These are phyloP conservation scores for Camelina hispida DNA, from an alignment of 345 rosid genomes.

Conservation along the genomic window DNA sequence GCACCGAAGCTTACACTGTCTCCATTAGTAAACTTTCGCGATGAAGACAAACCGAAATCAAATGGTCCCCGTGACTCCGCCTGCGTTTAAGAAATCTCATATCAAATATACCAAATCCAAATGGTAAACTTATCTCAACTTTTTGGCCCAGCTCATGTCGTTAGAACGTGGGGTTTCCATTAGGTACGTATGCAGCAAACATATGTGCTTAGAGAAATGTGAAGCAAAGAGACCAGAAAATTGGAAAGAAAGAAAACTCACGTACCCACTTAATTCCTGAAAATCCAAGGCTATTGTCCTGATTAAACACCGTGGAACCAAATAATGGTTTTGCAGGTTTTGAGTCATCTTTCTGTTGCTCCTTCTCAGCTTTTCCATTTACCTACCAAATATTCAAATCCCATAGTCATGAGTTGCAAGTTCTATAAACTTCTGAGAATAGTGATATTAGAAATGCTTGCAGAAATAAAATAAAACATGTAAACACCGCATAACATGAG, in stretches of 20 bases:
- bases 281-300: conserved; percentile 87
- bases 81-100: conserved; percentile 50
- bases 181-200: not conserved
- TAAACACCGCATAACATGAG: not conserved
- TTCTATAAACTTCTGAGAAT: conserved; percentile 2
- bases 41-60: conserved; percentile 73
- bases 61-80: conserved; percentile 84
- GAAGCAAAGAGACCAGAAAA: not conserved
- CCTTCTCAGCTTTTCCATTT: conserved; percentile 45
- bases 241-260: not conserved
- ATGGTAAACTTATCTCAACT: not conserved
- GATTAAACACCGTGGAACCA: conserved; percentile 52
- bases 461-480: not conserved
- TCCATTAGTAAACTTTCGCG: conserved; percentile 52
- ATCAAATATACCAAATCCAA: conserved; percentile 1
- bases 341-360: conserved; percentile 44
- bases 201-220: not conserved
- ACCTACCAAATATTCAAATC: conserved; percentile 46
- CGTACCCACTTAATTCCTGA: conserved; percentile 93
- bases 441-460: not conserved
- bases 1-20: conserved; percentile 52
- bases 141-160: not conserved
- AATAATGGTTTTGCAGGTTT: conserved; percentile 53
- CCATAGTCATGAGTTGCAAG: conserved; percentile 13
- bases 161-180: not conserved